A percentile compares a stretch with the other conserved stretches of the same genome.
These are phyloP conservation scores for Acorus calamus DNA, from an alignment of 106 monocot species.

Conservation along the genomic window DNA sequence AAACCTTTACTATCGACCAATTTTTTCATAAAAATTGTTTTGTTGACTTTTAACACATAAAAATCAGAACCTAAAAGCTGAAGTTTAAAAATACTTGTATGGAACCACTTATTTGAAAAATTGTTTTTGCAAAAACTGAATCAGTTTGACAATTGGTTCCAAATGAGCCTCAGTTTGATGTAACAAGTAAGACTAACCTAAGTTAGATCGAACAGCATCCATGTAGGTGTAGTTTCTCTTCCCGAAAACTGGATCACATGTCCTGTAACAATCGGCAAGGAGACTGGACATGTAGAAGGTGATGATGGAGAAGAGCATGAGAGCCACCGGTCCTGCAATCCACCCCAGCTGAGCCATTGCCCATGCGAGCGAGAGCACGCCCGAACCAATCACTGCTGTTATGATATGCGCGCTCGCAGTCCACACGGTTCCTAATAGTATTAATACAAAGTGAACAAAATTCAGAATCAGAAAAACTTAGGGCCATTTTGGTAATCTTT, in stretches of 20 bases:
- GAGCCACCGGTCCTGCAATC: constrained; percentile 23
- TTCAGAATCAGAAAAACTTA: too few species aligned
- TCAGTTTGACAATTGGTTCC: too few species aligned
- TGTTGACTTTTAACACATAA: too few species aligned
- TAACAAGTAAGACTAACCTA: constrained; percentile 8
- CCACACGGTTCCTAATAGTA: constrained; percentile 37
- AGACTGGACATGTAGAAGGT: constrained; percentile 48
- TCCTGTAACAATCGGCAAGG: constrained; percentile 47
- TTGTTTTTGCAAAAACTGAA: too few species aligned
- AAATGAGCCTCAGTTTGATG: too few species aligned
- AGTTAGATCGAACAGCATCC: constrained; percentile 29
- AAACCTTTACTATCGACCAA: too few species aligned
- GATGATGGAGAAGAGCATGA: constrained; percentile 32
- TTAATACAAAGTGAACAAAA: too few species aligned
- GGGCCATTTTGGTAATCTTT: too few species aligned
- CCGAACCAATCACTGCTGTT: constrained; percentile 69
- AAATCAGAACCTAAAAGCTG: too few species aligned
- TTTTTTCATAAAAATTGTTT: too few species aligned
- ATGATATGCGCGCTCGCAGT: constrained; percentile 70
- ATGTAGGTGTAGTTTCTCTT: constrained; percentile 40
- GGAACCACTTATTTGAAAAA: too few species aligned
- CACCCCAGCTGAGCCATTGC: constrained; percentile 45
- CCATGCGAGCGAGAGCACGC: constrained; percentile 52
- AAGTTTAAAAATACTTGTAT: too few species aligned
- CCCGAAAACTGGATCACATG: constrained; percentile 16